These are phyloP conservation scores for Aspergillus wentii DNA, from an alignment of 495 filamentous ascomycete genomes.

Conservation along the genomic window DNA sequence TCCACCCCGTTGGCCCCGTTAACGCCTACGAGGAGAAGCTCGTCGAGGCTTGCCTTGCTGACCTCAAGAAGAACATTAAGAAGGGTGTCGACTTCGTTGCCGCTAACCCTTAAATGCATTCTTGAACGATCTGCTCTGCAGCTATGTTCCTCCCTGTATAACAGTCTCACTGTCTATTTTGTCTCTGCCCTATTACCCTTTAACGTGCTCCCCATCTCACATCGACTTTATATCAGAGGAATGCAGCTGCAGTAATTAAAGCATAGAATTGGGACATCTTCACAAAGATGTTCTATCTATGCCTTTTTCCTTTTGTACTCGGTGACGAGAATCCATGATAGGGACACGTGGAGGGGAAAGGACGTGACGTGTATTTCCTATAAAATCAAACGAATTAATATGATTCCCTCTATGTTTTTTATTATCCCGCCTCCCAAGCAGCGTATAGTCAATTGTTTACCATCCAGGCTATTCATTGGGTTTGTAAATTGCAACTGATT, in stretches of 20 bases:
- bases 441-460: too few relatives aligned
- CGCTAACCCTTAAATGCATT: conserved; percentile 57
- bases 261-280: too few relatives aligned
- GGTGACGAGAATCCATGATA: too few relatives aligned
- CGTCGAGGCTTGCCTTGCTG: conserved; percentile 72
- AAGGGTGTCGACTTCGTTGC: conserved; percentile 71
- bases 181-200: conserved; percentile 8
- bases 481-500: too few relatives aligned
- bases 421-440: too few relatives aligned
- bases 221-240: conserved; percentile 18
- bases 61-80: conserved; percentile 86
- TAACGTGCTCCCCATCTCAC: conserved; percentile 4
- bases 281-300: too few relatives aligned
- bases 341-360: conserved; percentile 3
- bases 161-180: conserved; percentile 16
- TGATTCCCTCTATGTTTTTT: too few relatives aligned
- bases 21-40: conserved; percentile 84
- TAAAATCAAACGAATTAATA: neutral
- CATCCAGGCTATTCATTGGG: too few relatives aligned
- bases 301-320: too few relatives aligned
- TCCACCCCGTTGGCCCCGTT: conserved; percentile 76
- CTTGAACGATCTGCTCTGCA: too few relatives aligned
- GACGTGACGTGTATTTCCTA: conserved; percentile 10
- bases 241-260: conserved; percentile 13
- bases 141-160: conserved; percentile 25